phyloP scores from a whole-genome alignment of 2,329 filamentous ascomycete genomes.

The Penicillium sclerotigenum region DNA sequence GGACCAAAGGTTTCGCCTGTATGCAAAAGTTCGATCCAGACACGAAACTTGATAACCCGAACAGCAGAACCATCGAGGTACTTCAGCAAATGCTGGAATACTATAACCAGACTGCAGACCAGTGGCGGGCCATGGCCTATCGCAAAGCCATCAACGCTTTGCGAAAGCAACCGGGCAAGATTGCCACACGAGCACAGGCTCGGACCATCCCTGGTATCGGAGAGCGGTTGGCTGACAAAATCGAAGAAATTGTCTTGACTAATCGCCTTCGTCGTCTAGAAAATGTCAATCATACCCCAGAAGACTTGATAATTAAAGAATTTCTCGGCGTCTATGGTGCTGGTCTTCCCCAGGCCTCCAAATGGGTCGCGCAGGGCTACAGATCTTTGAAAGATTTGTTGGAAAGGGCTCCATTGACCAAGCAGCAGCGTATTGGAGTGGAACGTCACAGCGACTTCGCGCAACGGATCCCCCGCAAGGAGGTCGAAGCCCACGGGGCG shows the following conservation, averaged over 20 bases:
- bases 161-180: constrained; percentile 60
- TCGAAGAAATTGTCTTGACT: constrained; percentile 82
- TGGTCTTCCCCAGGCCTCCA: constrained; percentile 65
- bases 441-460: constrained; percentile 78
- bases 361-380: constrained; percentile 74
- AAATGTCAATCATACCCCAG: constrained; percentile 63
- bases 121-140: constrained; percentile 73
- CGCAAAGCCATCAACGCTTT: constrained; percentile 73
- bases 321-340: constrained; percentile 81
- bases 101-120: constrained; percentile 71
- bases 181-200: constrained; percentile 69
- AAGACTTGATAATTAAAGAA: constrained; percentile 61
- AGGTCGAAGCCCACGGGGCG: constrained; percentile 67
- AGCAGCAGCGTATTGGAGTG: constrained; percentile 71
- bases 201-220: constrained; percentile 67
- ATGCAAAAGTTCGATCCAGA: constrained; percentile 55
- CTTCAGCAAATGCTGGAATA: constrained; percentile 75
- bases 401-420: constrained; percentile 59
- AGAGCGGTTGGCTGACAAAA: constrained; percentile 71
- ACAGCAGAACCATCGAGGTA: constrained; percentile 70
- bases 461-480: constrained; percentile 69
- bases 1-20: constrained; percentile 53
- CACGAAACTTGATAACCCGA: constrained; percentile 59
- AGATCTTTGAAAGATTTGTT: constrained; percentile 70
- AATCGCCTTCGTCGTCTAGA: constrained; percentile 70